A percentile compares a stretch with the other conserved stretches of the same genome.
These are phyloP conservation scores for Ogataea philodendri DNA, from an alignment of 805 yeast species.

Conservation along the genomic window DNA sequence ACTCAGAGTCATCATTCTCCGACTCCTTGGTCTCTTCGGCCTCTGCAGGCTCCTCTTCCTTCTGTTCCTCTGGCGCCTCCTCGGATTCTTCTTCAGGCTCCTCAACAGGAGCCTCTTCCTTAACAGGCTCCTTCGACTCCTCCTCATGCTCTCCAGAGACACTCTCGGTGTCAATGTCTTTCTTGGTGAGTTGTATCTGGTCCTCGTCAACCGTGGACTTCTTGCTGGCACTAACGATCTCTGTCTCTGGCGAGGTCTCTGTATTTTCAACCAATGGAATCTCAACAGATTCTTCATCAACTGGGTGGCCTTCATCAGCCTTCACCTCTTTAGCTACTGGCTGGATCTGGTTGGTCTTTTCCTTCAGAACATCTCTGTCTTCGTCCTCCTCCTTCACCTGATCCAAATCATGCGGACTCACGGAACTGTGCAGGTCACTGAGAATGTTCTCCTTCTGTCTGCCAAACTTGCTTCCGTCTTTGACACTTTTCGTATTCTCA, in stretches of 20 bases:
- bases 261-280: no score
- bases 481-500: conserved; percentile 24
- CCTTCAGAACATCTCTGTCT: conserved; percentile 18
- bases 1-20: conserved; percentile 5
- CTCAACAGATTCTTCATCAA: conserved; percentile 1
- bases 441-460: conserved; percentile 20
- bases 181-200: no score
- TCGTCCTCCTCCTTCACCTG: conserved; percentile 26
- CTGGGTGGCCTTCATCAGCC: conserved; percentile 7
- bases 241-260: no score
- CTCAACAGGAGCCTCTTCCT: conserved; percentile 7
- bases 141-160: no score
- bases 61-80: conserved; percentile 14
- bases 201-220: no score
- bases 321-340: conserved; percentile 3
- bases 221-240: no score
- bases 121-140: conserved; percentile 1
- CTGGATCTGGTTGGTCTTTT: conserved; percentile 3
- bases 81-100: conserved; percentile 2
- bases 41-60: conserved; percentile 24
- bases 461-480: conserved; percentile 18
- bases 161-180: no score
- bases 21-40: conserved; percentile 3
- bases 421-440: conserved; percentile 19
- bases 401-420: conserved; percentile 9